These are phyloP conservation scores for Beauveria australis DNA, from an alignment of 2,329 filamentous ascomycete species.

Conservation along the genomic window DNA sequence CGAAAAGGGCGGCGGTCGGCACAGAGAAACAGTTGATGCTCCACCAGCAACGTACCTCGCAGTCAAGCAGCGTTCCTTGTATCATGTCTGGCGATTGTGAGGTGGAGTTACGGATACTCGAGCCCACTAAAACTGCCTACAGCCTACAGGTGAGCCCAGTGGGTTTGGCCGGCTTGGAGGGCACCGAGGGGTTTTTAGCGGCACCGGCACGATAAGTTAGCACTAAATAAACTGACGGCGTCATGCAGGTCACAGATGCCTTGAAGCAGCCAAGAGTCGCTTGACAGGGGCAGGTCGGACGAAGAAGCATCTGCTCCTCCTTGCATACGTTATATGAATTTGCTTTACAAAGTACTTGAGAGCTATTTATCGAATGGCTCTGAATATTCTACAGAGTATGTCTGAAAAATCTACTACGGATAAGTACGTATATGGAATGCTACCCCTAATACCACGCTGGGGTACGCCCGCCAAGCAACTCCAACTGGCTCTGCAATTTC, in stretches of 20 bases:
- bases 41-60: not conserved
- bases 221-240: not conserved
- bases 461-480: not conserved
- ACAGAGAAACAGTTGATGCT: not conserved
- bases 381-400: too few relatives aligned
- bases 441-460: not conserved
- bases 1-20: slow-evolving; percentile 7
- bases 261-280: not conserved
- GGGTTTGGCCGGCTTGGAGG: not conserved
- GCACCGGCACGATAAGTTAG: not conserved
- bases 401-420: not conserved
- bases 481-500: slow-evolving; percentile 2
- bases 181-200: not conserved
- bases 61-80: too few relatives aligned
- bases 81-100: too few relatives aligned
- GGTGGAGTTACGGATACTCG: too few relatives aligned
- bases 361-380: not conserved
- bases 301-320: too few relatives aligned
- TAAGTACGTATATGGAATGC: not conserved
- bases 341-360: too few relatives aligned
- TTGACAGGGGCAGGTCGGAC: not conserved
- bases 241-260: slow-evolving; percentile 5
- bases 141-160: not conserved
- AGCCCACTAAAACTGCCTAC: not conserved
- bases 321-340: too few relatives aligned